Conservation (phyloP, 805 yeast species). For the Nakazawaea holstii region DNA sequence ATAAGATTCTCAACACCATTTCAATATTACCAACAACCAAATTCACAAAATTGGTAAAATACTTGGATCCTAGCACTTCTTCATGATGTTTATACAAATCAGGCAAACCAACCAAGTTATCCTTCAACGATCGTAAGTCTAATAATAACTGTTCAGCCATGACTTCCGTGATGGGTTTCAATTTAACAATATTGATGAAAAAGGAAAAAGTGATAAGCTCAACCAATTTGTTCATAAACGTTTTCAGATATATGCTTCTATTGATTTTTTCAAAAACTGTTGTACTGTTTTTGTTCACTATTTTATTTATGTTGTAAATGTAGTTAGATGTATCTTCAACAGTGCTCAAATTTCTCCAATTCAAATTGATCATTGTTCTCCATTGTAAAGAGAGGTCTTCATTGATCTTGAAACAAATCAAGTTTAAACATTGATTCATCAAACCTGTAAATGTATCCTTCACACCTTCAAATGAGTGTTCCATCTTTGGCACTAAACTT, state of each 20-base stretch:
- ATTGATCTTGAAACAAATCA: constrained; percentile 53
- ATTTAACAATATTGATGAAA: constrained; percentile 47
- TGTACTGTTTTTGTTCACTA: constrained; percentile 39
- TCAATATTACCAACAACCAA: constrained; percentile 35
- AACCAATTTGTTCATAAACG: constrained; percentile 69
- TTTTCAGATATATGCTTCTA: constrained; percentile 66
- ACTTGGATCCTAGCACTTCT: constrained; percentile 21
- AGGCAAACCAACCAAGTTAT: constrained; percentile 42
- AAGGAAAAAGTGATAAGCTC: constrained; percentile 58
- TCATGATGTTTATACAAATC: constrained; percentile 35
- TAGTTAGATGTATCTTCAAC: constrained; percentile 73
- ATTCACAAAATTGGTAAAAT: constrained; percentile 22
- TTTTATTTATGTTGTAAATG: constrained; percentile 48
- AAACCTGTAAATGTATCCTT: constrained; percentile 51
- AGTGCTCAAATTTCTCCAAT: constrained; percentile 63
- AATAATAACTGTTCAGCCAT: constrained; percentile 76
- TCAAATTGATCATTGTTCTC: constrained; percentile 75
- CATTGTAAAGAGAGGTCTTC: constrained; percentile 64
- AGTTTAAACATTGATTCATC: constrained; percentile 51
- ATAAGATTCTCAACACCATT: constrained; percentile 59
- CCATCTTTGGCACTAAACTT: constrained; percentile 32
- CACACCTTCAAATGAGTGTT: constrained; percentile 45
- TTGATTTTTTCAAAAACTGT: constrained; percentile 53
- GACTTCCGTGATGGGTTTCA: constrained; percentile 65
- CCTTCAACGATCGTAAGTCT: constrained; percentile 65